phyloP scores from a whole-genome alignment of 106 monocot genomes.

The Acorus gramineus region DNA sequence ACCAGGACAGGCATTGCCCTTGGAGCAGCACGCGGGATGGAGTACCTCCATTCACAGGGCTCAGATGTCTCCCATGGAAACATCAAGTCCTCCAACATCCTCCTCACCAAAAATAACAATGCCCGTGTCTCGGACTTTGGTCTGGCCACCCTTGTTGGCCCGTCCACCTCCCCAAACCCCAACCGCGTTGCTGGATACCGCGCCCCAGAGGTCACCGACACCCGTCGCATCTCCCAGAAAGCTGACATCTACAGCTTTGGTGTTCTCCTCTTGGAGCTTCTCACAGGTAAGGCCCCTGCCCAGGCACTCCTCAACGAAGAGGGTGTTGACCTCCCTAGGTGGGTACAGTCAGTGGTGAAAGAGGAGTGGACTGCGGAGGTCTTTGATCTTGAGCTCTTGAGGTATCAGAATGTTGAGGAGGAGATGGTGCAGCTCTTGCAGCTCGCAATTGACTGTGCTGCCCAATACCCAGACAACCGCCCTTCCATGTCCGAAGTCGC shows the following conservation, averaged over 20 bases:
- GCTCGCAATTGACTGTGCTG: conserved; percentile 21
- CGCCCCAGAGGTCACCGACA: conserved; percentile 50
- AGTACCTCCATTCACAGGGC: conserved; percentile 48
- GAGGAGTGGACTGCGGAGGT: conserved; percentile 22
- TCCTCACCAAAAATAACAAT: conserved; percentile 23
- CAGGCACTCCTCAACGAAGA: conserved; percentile 31
- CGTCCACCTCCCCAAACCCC: conserved; percentile 7
- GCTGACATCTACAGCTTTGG: conserved; percentile 68
- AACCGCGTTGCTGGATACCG: conserved; percentile 28
- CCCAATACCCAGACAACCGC: conserved; percentile 15
- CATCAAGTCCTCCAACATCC: conserved; percentile 74
- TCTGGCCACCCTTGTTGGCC: conserved; percentile 23
- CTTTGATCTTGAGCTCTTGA: conserved; percentile 21
- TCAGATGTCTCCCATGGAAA: conserved; percentile 45
- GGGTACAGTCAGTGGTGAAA: conserved; percentile 15
- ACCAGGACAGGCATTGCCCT: conserved; percentile 33
- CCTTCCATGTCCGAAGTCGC: conserved; percentile 23
- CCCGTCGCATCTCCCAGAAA: conserved; percentile 38
- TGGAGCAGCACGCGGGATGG: conserved; percentile 40
- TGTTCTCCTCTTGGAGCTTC: conserved; percentile 49
- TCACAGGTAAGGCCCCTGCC: conserved; percentile 44
- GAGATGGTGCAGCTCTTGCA: conserved; percentile 23
- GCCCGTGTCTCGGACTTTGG: conserved; percentile 49
- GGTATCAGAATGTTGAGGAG: conserved; percentile 16
- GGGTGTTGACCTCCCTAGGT: conserved; percentile 18